phyloP scores from a whole-genome alignment of 108 stramenopile species.

The Cyclotella distinguenda region DNA sequence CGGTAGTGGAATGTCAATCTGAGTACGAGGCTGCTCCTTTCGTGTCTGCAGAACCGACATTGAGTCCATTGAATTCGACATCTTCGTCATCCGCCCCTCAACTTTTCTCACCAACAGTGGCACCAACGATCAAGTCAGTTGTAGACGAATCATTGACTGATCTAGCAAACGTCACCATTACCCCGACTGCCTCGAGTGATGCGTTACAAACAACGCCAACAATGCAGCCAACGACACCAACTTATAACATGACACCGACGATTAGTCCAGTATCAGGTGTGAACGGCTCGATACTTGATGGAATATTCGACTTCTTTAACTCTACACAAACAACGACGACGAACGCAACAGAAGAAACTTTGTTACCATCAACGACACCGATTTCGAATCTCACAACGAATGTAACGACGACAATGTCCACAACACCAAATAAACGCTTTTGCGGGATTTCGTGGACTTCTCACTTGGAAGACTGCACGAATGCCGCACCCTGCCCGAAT shows the following conservation, averaged over 20 bases:
- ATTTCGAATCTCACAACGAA: neutral
- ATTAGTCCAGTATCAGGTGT: neutral
- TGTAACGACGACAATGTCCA: conserved; percentile 2
- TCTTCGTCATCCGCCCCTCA: neutral
- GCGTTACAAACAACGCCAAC: neutral
- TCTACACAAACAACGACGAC: no score
- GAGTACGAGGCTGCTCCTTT: conserved; percentile 26
- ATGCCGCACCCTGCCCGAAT: conserved; percentile 19
- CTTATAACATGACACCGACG: no score
- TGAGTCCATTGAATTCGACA: neutral
- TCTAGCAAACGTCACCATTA: neutral
- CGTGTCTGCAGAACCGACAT: neutral
- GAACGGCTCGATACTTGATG: no score
- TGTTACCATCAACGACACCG: neutral
- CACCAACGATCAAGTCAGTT: neutral
- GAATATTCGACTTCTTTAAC: no score
- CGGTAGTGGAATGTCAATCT: conserved; percentile 8
- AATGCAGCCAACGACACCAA: neutral
- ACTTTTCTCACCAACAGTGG: neutral
- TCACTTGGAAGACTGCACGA: conserved; percentile 21
- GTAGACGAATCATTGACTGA: neutral
- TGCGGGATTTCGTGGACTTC: conserved; percentile 27
- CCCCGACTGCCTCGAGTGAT: neutral
- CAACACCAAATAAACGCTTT: conserved; percentile 12
- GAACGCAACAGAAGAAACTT: neutral